These are phyloP conservation scores for Balamuthia mandrillaris DNA, from an alignment of 208 protist species.

Conservation along the genomic window DNA sequence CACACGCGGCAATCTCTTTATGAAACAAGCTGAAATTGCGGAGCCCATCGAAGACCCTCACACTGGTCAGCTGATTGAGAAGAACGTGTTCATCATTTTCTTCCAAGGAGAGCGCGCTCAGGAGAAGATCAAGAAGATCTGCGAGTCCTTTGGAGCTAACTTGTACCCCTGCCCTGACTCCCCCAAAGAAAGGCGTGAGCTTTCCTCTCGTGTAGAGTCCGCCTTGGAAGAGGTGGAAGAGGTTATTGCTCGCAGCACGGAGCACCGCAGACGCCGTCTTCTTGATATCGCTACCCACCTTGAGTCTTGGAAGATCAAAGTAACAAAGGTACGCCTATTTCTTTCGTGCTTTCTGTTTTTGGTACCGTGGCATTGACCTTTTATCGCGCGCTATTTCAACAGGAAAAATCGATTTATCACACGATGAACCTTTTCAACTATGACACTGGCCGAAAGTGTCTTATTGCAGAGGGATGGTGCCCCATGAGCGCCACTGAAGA, in stretches of 20 bases:
- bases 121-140: slow-evolving; percentile 90
- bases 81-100: slow-evolving; percentile 94
- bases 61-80: slow-evolving; percentile 60
- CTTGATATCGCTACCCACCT: slow-evolving; percentile 73
- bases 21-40: slow-evolving; percentile 82
- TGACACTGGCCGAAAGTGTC: slow-evolving; percentile 75
- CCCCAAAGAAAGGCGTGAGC: slow-evolving; percentile 68
- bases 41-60: slow-evolving; percentile 84
- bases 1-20: slow-evolving; percentile 92
- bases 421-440: slow-evolving; percentile 94
- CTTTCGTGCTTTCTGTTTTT: too few relatives aligned
- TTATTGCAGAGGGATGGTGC: slow-evolving; percentile 80
- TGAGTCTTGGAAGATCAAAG: slow-evolving; percentile 82
- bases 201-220: slow-evolving; percentile 46
- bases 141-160: slow-evolving; percentile 88
- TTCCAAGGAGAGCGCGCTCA: slow-evolving; percentile 87
- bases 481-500: slow-evolving; percentile 67
- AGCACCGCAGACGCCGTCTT: slow-evolving; percentile 68
- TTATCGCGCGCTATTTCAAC: too few relatives aligned
- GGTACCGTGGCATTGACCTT: too few relatives aligned
- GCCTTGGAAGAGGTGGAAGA: slow-evolving; percentile 64
- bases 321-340: too few relatives aligned
- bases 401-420: slow-evolving; percentile 92
- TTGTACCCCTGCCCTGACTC: slow-evolving; percentile 90
- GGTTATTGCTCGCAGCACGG: slow-evolving; percentile 54